These are phyloP conservation scores for Spergularia azorica DNA, from an alignment of 179 eudicot genomes.

Conservation along the genomic window DNA sequence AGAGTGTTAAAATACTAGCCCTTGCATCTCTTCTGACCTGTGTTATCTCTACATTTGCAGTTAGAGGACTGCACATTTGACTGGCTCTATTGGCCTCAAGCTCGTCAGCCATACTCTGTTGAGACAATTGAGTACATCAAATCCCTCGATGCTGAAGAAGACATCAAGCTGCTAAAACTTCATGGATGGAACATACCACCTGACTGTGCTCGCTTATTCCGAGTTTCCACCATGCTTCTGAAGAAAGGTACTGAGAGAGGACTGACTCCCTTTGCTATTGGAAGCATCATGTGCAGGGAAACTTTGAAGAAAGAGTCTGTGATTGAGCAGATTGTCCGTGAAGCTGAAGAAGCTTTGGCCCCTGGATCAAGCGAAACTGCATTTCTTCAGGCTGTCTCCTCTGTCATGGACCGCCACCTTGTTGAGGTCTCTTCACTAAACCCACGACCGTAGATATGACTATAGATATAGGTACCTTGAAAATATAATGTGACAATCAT, in stretches of 20 bases:
- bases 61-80: slow-evolving; percentile 88
- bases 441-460: slow-evolving; percentile 24
- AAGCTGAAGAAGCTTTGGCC: slow-evolving; percentile 57
- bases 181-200: slow-evolving; percentile 73
- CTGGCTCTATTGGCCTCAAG: slow-evolving; percentile 93
- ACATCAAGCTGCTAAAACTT: slow-evolving; percentile 58
- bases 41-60: slow-evolving; percentile 28
- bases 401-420: slow-evolving; percentile 52
- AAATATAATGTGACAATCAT: slow-evolving; percentile 9
- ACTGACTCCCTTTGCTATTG: slow-evolving; percentile 70
- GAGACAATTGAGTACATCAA: slow-evolving; percentile 62
- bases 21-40: background rate
- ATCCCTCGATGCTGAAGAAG: slow-evolving; percentile 68
- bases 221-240: slow-evolving; percentile 80
- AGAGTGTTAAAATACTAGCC: too few species aligned
- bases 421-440: slow-evolving; percentile 28
- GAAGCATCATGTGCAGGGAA: slow-evolving; percentile 78
- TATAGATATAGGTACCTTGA: slow-evolving; percentile 11
- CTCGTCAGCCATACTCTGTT: slow-evolving; percentile 56
- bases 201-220: slow-evolving; percentile 56
- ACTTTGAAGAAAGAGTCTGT: slow-evolving; percentile 64
- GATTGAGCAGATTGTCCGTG: slow-evolving; percentile 62
- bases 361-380: slow-evolving; percentile 51
- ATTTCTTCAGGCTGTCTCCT: slow-evolving; percentile 50
- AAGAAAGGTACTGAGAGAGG: slow-evolving; percentile 72